Base-by-base conservation (phyloP, 805 yeast species). In the Myxozyma sirexii region DNA sequence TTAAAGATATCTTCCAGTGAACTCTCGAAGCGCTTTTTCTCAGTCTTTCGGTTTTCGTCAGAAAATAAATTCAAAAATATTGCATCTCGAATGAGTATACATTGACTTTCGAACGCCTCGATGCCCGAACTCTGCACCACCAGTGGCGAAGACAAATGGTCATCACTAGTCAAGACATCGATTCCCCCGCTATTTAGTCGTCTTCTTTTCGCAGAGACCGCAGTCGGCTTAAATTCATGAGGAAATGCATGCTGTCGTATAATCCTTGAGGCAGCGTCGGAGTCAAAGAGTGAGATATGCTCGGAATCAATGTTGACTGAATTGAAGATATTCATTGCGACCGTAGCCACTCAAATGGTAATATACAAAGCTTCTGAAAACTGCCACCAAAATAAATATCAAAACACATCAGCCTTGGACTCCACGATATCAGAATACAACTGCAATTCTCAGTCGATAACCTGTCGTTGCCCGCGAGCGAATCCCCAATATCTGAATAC, bases 81-180 rank as follows among this genome's bases (percentile, higher is more conserved):
- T 1, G 21, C 31, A 33, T 56, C 24, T 31, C 58, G 47, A 10
- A 53, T 52, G 8, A 60, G 45, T 13, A 60, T 38, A 26, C 46
- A 52, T 37, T 60, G 57, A 21, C 42, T 33, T 29, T 38, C 54
- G 27, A 33, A 43, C 43, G 27, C 42, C 33, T 56, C 60, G 21
- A 60, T 60, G 23, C 63, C 63, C 15, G 27, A 8, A 15, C 8
- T 17, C 12, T 35, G 41, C 29, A 45, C 45, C 17, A 24, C 19
- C 29, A 38, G 42, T 4, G 42, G 21, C 42, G 42, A 17, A 8
- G 42, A 38, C 42, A 17, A 10, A 13, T 12, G n/a, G n/a, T 42
- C 13, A 47, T 27, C 19, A 31, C 17, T 29, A 38, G 21, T 24
- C 13, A 45, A 12, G 35, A 15, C 12, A n/a, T 43, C 50, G 10